A percentile compares a stretch with the other conserved stretches of the same genome.
These are phyloP conservation scores for Penicillium sclerotigenum DNA, from an alignment of 2,329 filamentous ascomycete genomes.

Conservation along the genomic window DNA sequence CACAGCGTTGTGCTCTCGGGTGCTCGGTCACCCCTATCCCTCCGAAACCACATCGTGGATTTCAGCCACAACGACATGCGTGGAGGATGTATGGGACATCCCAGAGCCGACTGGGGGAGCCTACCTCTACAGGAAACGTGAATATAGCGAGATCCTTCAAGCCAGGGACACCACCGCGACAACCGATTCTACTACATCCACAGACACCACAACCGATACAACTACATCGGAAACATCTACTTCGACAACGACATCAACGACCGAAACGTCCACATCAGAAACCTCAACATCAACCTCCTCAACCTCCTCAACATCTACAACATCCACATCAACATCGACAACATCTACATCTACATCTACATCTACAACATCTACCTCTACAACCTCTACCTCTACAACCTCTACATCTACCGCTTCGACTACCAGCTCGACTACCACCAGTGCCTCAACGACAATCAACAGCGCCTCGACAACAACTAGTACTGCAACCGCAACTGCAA, in stretches of 20 bases:
- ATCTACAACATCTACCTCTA: neutral
- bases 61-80: neutral
- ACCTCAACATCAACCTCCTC: slow-evolving; percentile 5
- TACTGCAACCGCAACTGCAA: slow-evolving; percentile 3
- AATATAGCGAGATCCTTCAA: neutral
- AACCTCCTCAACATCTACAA: slow-evolving; percentile 1
- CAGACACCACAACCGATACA: neutral
- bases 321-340: neutral
- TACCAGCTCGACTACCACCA: neutral
- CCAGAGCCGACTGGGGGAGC: neutral
- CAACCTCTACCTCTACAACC: slow-evolving; percentile 1
- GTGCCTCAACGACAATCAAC: neutral
- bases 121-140: neutral
- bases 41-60: neutral
- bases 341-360: neutral
- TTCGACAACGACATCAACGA: no score
- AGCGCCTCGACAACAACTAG: neutral
- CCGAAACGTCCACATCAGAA: neutral
- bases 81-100: no score
- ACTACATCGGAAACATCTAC: no score
- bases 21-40: neutral
- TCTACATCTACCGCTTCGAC: neutral
- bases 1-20: neutral
- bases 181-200: neutral
- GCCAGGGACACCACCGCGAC: neutral